These are phyloP conservation scores for Aristolochia fimbriata DNA, from an alignment of 164 flowering plant species.

Conservation along the genomic window DNA sequence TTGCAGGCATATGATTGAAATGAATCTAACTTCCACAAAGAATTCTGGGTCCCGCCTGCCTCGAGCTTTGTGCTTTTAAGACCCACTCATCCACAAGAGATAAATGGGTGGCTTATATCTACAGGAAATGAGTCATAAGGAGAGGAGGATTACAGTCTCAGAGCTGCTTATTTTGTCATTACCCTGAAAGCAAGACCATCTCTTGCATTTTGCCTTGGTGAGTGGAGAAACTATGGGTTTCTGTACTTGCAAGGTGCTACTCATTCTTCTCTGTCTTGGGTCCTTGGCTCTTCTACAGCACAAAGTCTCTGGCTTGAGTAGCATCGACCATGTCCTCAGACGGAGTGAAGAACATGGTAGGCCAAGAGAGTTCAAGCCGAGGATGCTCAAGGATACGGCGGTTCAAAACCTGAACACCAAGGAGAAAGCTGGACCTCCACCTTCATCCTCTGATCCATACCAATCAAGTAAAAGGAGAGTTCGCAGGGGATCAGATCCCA, in stretches of 20 bases:
- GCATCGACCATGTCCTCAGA: constrained; percentile 37
- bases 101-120: constrained; percentile 16
- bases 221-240: constrained; percentile 26
- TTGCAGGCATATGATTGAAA: constrained; percentile 53
- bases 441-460: constrained; percentile 41
- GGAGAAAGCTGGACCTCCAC: constrained; percentile 32
- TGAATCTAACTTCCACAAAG: constrained; percentile 42
- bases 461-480: constrained; percentile 57
- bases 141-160: constrained; percentile 11
- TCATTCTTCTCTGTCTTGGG: constrained; percentile 32
- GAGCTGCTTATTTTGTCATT: constrained; percentile 15
- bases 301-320: constrained; percentile 28
- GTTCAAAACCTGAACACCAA: constrained; percentile 20
- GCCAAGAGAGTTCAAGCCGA: constrained; percentile 3
- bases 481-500: constrained; percentile 65
- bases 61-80: constrained; percentile 33
- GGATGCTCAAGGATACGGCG: constrained; percentile 7
- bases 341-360: constrained; percentile 11
- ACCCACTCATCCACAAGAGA: constrained; percentile 30
- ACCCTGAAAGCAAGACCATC: constrained; percentile 14
- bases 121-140: constrained; percentile 22
- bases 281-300: constrained; percentile 30
- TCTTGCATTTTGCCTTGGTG: constrained; percentile 8
- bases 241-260: constrained; percentile 20
- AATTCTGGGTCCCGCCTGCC: constrained; percentile 23